These are phyloP conservation scores for Steccherinum ochraceum DNA, from an alignment of 768 basidiomycete species.

Conservation along the genomic window DNA sequence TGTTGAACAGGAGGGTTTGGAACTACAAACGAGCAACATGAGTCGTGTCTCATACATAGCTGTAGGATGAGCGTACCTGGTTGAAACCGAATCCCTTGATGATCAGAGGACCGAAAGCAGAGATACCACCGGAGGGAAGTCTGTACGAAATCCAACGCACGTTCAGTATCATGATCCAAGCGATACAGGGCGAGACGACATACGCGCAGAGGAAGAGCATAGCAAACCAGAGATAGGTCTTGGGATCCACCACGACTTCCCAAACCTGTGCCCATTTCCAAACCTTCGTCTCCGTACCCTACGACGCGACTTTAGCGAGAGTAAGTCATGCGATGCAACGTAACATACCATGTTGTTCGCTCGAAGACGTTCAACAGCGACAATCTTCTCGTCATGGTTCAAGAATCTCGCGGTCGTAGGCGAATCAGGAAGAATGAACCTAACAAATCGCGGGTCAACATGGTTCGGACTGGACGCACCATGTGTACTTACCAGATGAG, in stretches of 20 bases:
- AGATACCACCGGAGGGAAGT: slow-evolving; percentile 34
- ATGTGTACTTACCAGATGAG: slow-evolving; percentile 27
- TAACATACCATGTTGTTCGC: slow-evolving; percentile 32
- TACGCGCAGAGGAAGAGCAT: slow-evolving; percentile 37
- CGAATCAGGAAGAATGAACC: slow-evolving; percentile 38
- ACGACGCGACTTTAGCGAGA: not conserved
- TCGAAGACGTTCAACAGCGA: slow-evolving; percentile 35
- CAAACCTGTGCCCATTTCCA: slow-evolving; percentile 41
- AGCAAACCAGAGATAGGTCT: slow-evolving; percentile 36
- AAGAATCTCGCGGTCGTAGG: slow-evolving; percentile 37
- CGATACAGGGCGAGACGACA: slow-evolving; percentile 14
- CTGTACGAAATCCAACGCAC: slow-evolving; percentile 8
- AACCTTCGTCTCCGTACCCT: slow-evolving; percentile 37
- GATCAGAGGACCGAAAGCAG: slow-evolving; percentile 38
- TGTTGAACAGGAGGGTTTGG: slow-evolving; percentile 41
- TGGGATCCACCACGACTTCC: slow-evolving; percentile 32
- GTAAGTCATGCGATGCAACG: not conserved
- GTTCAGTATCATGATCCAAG: not conserved
- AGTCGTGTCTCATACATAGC: no score
- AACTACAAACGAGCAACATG: slow-evolving; percentile 17
- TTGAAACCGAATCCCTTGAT: slow-evolving; percentile 38
- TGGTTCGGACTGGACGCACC: not conserved
- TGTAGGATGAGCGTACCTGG: slow-evolving; percentile 4
- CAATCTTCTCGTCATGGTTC: slow-evolving; percentile 32
- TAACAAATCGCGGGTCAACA: slow-evolving; percentile 7